A percentile compares a stretch with the other conserved stretches of the same genome.
Conservation (phyloP, 169 alveolate genomes). For the Eimeria falciformis region DNA sequence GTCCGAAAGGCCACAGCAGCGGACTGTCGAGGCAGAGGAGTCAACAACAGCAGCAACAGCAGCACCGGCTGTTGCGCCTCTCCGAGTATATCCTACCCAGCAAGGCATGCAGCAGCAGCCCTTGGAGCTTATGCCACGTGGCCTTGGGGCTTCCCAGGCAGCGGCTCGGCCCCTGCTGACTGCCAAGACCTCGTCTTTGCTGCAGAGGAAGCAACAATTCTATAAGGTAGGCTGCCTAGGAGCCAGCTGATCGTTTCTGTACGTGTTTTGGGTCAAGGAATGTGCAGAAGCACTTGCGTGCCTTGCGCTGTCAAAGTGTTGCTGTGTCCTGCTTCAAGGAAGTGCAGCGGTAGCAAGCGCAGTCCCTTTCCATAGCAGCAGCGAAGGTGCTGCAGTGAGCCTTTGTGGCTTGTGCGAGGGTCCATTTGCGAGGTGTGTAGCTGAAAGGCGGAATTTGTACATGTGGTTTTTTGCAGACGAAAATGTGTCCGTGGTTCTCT, state of each 20-base stretch:
- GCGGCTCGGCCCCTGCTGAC: slow-evolving; percentile 14
- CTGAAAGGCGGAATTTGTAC: neutral
- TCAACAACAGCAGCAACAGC: slow-evolving; percentile 11
- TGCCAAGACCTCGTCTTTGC: slow-evolving; percentile 58
- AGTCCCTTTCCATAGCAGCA: neutral
- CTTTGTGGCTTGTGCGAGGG: neutral
- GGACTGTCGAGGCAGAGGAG: slow-evolving; percentile 9
- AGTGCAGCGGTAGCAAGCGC: neutral
- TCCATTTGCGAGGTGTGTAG: neutral
- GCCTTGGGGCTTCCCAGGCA: slow-evolving; percentile 13
- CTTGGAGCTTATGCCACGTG: slow-evolving; percentile 3
- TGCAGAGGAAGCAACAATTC: slow-evolving; percentile 67
- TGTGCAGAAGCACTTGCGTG: neutral
- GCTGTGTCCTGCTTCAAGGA: neutral
- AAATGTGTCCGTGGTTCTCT: slow-evolving; percentile 78
- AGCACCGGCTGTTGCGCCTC: slow-evolving; percentile 41
- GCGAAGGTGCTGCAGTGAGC: neutral
- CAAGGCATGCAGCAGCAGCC: slow-evolving; percentile 44
- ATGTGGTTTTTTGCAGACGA: slow-evolving; percentile 64
- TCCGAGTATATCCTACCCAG: neutral
- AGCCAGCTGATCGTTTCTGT: neutral
- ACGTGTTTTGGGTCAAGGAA: neutral
- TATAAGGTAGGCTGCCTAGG: slow-evolving; percentile 8
- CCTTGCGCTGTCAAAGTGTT: neutral
- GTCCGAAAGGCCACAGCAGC: neutral